These are phyloP conservation scores for Chlorella sp. DNA, from an alignment of 139 green algal species.

Conservation along the genomic window DNA sequence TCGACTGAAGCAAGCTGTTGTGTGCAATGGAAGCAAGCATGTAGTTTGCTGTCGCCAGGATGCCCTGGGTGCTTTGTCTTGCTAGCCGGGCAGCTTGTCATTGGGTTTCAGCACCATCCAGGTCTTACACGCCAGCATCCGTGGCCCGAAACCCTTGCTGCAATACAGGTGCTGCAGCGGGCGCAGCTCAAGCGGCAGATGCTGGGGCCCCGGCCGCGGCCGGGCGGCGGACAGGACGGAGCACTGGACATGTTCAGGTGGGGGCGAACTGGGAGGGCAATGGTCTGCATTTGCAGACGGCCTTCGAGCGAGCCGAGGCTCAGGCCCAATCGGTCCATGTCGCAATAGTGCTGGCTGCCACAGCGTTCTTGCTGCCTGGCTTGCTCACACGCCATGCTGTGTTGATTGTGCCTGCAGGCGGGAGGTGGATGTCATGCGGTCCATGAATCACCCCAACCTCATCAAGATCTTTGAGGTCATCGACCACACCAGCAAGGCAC, in stretches of 20 bases:
- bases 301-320: too few relatives aligned
- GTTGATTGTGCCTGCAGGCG: constrained; percentile 31
- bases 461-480: constrained; percentile 85
- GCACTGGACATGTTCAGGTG: not conserved
- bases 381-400: too few relatives aligned
- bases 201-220: not conserved
- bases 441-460: constrained; percentile 86
- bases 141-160: too few relatives aligned
- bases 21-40: not conserved
- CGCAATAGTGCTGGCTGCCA: too few relatives aligned
- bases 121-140: too few relatives aligned
- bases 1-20: too few relatives aligned
- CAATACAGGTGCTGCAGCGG: constrained; percentile 12
- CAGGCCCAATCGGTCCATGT: too few relatives aligned
- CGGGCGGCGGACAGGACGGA: not conserved
- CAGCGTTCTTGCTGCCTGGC: not conserved
- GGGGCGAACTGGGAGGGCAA: not conserved
- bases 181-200: constrained; percentile 33
- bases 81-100: too few relatives aligned
- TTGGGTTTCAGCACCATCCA: too few relatives aligned
- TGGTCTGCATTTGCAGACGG: not conserved
- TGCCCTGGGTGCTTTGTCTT: not conserved
- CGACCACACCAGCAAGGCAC: constrained; percentile 57
- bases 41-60: too few relatives aligned
- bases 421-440: constrained; percentile 77